Evolutionary conservation across 1,284 basidiomycete species (phyloP).

Genomic region (Hymenochaete sp.): DNA sequence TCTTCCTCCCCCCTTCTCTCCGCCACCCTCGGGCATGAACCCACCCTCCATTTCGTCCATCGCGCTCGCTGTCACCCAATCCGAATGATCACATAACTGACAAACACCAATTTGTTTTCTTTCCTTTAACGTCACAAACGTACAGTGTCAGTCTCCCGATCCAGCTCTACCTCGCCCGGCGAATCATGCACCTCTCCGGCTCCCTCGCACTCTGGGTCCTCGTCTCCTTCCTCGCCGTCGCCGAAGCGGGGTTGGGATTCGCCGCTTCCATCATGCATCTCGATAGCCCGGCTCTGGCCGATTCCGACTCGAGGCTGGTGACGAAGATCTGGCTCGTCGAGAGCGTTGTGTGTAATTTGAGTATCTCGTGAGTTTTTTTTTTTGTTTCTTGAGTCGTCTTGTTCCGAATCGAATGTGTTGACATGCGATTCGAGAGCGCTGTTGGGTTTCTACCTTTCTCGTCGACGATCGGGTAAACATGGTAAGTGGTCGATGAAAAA

Average conservation of each 20-base stretch:
- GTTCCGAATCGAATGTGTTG: not conserved
- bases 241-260: slow-evolving; percentile 4
- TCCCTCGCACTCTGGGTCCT: not conserved
- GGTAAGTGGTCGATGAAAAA: too few species aligned
- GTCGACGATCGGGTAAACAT: slow-evolving; percentile 10
- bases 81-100: too few species aligned
- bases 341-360: slow-evolving; percentile 5
- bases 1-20: too few species aligned
- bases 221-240: slow-evolving; percentile 8
- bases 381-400: slow-evolving; percentile 6
- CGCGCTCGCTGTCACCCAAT: too few species aligned
- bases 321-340: slow-evolving; percentile 11
- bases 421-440: not conserved
- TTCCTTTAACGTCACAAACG: too few species aligned
- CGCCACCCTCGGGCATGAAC: too few species aligned
- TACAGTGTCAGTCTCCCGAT: slow-evolving; percentile 12
- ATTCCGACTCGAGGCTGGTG: slow-evolving; percentile 3
- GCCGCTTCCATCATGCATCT: slow-evolving; percentile 1
- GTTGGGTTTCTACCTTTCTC: slow-evolving; percentile 9
- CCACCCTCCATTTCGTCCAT: too few species aligned
- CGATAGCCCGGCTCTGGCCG: not conserved
- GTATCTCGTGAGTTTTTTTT: slow-evolving; percentile 8
- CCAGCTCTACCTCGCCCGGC: slow-evolving; percentile 12
- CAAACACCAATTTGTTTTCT: too few species aligned
- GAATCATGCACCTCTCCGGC: slow-evolving; percentile 12